Conservation (phyloP, 2,329 filamentous ascomycete genomes). For the Ascochyta viciae-villosae region DNA sequence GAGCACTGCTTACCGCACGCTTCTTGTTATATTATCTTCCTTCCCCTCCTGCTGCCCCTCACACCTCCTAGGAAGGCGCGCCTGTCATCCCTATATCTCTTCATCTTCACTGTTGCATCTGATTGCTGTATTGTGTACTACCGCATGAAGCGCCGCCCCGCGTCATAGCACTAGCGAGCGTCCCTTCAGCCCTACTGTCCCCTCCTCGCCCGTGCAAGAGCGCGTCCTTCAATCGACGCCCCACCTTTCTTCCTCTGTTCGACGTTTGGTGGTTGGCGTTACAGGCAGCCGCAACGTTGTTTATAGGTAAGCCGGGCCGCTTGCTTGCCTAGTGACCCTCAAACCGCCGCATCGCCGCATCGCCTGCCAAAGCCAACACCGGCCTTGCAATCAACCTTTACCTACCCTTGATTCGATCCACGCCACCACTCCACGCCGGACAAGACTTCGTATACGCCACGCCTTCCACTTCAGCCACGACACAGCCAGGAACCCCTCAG, state of each 20-base stretch:
- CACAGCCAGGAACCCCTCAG: conserved; percentile 8
- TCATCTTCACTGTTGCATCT: neutral
- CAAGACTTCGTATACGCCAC: neutral
- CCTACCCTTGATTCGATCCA: neutral
- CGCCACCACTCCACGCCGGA: neutral
- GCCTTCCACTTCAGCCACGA: neutral
- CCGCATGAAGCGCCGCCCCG: conserved; percentile 17
- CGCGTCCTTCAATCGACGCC: conserved; percentile 12
- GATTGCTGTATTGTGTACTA: neutral
- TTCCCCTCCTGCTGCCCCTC: conserved; percentile 4
- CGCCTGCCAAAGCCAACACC: neutral
- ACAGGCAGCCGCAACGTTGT: conserved; percentile 1
- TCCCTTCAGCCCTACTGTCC: conserved; percentile 17
- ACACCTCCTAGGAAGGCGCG: conserved; percentile 1
- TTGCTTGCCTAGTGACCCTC: neutral
- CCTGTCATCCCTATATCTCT: neutral
- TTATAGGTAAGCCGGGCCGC: conserved; percentile 1
- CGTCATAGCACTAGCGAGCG: conserved; percentile 19
- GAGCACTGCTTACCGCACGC: conserved; percentile 6
- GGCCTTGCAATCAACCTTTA: neutral
- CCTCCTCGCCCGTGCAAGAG: conserved; percentile 13
- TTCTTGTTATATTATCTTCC: neutral
- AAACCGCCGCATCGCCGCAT: conserved; percentile 2
- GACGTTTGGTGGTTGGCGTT: conserved; percentile 1
- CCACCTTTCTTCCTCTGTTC: conserved; percentile 6